Conservation (phyloP, 1,284 basidiomycete species). For the Uromyces viciae-fabae region DNA sequence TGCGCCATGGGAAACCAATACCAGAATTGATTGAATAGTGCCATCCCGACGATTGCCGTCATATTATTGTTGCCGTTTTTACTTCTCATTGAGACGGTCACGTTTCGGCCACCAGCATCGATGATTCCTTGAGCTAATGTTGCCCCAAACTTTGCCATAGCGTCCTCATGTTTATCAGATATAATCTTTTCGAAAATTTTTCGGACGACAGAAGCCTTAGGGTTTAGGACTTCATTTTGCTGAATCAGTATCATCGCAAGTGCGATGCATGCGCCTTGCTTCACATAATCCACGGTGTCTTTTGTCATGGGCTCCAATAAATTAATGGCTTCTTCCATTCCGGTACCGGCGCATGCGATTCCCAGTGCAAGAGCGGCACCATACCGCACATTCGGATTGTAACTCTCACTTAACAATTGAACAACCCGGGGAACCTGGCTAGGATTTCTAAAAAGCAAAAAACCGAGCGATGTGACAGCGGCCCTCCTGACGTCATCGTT, state of each 20-base stretch:
- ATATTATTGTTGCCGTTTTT: slow-evolving; percentile 85
- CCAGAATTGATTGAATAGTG: slow-evolving; percentile 96
- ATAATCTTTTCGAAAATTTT: slow-evolving; percentile 81
- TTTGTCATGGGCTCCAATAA: slow-evolving; percentile 94
- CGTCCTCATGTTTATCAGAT: slow-evolving; percentile 91
- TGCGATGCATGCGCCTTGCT: slow-evolving; percentile 91
- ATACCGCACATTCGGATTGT: slow-evolving; percentile 95
- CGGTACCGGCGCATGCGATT: slow-evolving; percentile 95
- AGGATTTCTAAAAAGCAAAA: slow-evolving; percentile 91
- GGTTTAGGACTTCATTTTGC: slow-evolving; percentile 81
- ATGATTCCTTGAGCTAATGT: slow-evolving; percentile 90
- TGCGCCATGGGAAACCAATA: slow-evolving; percentile 99
- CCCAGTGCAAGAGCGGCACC: slow-evolving; percentile 90
- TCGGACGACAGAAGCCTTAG: slow-evolving; percentile 73
- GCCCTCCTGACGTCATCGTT: slow-evolving; percentile 92
- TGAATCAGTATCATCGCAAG: slow-evolving; percentile 93
- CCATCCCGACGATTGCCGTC: slow-evolving; percentile 89
- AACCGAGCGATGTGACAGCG: slow-evolving; percentile 87
- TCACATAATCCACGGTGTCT: slow-evolving; percentile 92
- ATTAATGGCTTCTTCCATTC: slow-evolving; percentile 84
- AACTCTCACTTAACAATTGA: slow-evolving; percentile 89
- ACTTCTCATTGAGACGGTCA: slow-evolving; percentile 85
- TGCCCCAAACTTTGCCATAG: slow-evolving; percentile 93
- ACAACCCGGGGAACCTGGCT: slow-evolving; percentile 89
- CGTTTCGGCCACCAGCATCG: slow-evolving; percentile 91